Percentiles rank a stretch among this genome's conserved stretches.
Conservation (phyloP, 148 eudicot genomes). For the Cornus florida region DNA sequence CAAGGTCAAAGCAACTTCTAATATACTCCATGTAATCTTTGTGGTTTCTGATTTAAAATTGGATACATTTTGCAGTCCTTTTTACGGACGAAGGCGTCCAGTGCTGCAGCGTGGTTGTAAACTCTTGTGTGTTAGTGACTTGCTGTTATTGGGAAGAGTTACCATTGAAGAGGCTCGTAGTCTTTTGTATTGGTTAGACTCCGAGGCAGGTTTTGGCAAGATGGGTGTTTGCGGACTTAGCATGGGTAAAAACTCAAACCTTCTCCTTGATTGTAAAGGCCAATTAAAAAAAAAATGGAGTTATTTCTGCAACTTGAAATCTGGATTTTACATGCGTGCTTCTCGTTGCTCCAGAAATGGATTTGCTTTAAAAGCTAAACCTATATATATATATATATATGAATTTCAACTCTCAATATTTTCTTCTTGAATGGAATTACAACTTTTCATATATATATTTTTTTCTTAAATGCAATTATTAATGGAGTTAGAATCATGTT, state of each 20-base stretch:
- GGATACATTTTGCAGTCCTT: slow-evolving; percentile 61
- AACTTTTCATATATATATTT: neutral
- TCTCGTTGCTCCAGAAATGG: neutral
- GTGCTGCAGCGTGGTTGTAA: slow-evolving; percentile 83
- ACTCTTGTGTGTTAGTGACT: slow-evolving; percentile 89
- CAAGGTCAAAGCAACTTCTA: neutral
- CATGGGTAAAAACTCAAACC: slow-evolving; percentile 71
- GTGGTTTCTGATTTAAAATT: slow-evolving; percentile 2
- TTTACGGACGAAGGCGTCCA: slow-evolving; percentile 93
- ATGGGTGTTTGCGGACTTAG: slow-evolving; percentile 97
- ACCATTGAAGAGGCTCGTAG: slow-evolving; percentile 96
- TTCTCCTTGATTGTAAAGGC: neutral
- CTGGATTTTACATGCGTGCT: neutral
- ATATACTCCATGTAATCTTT: neutral
- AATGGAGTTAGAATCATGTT: neutral
- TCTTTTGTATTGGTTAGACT: slow-evolving; percentile 81
- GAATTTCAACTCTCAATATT: no score
- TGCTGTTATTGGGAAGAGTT: slow-evolving; percentile 83
- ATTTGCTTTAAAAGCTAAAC: neutral
- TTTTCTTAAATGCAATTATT: neutral
- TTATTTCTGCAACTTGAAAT: neutral
- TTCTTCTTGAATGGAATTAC: no score
- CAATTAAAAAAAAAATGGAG: neutral
- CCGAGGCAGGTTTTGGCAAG: slow-evolving; percentile 85
- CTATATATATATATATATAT: no score